phyloP scores from a whole-genome alignment of 108 stramenopile species.

The Nitzschia palea region DNA sequence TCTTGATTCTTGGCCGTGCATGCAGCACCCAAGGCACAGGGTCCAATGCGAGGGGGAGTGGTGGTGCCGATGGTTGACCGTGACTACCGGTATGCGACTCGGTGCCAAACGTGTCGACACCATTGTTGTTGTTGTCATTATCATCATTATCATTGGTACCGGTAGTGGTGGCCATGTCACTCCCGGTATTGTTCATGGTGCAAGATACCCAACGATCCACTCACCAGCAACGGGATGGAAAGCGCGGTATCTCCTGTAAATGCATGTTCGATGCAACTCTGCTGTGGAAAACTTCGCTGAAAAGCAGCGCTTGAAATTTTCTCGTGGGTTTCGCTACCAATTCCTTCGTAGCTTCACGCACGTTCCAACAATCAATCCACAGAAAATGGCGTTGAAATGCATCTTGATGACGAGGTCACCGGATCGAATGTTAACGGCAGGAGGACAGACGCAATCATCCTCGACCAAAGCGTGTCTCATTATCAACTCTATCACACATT shows the following conservation, averaged over 20 bases:
- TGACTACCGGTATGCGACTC: neutral
- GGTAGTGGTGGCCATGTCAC: neutral
- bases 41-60: slow-evolving; percentile 12
- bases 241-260: neutral
- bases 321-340: too few relatives aligned
- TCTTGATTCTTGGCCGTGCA: slow-evolving; percentile 12
- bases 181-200: neutral
- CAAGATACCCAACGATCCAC: neutral
- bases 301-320: too few relatives aligned
- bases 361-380: too few relatives aligned
- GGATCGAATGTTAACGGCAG: neutral
- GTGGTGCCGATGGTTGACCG: too few relatives aligned
- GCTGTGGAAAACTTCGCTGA: neutral
- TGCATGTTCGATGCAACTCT: neutral
- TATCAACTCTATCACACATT: too few relatives aligned
- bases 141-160: neutral
- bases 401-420: neutral
- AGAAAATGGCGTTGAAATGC: neutral
- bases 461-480: too few relatives aligned
- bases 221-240: neutral
- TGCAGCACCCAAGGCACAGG: slow-evolving; percentile 3
- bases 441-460: neutral
- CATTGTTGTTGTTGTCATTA: neutral
- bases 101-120: neutral
- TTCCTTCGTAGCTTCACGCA: too few relatives aligned